Base-by-base conservation (phyloP, 257 asterid species). In the Rhazya stricta region DNA sequence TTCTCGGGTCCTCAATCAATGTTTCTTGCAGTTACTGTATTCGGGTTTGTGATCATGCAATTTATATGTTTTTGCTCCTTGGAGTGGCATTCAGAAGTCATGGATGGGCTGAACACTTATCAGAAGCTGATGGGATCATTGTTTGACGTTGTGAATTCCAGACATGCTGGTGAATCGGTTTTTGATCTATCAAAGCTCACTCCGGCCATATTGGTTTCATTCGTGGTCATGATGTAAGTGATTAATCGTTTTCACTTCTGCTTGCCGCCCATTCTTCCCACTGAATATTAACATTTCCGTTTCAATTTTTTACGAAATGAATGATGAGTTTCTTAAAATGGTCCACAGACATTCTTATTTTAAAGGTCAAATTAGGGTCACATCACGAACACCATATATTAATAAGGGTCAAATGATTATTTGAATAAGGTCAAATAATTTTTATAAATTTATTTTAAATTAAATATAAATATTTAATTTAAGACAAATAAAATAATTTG, bases 201-300 rank as follows among this genome's bases (percentile, higher is more conserved):
- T 77, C 78, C 87, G 0, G 84, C 89, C 19, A 74, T 82, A 10
- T 37, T 88, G 83, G 81, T 82, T 16, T 2, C 86, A 23, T 83
- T 88, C 60, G 73, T 86, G 73, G 16, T 75, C 51, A 84, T 88
- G 89, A 89, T 89, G 91, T 86, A 61, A 88, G 88, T 84, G 18
- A 27, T 11, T 27, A n/a, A n/a, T 0, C 2, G n/a, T 29, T 60
- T 29, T 41, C 4, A 23, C 30, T 48, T 8, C 58, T 53, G 25
- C 13, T 36, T 62, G 1, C 71, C 29, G 1, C 10, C 11, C 66
- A 6, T n/a, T 4, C 6, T 16, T 23, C n/a, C n/a, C n/a, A n/a
- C n/a, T n/a, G n/a, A n/a, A n/a, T n/a, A n/a, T n/a, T n/a, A n/a
- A n/a, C n/a, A n/a, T n/a, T n/a, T n/a, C n/a, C n/a, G n/a, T n/a